A percentile compares a stretch with the other conserved stretches of the same genome.
These are phyloP conservation scores for Allomyces macrogynus DNA, from an alignment of 192 early-diverging fungal genomes.

Conservation along the genomic window DNA sequence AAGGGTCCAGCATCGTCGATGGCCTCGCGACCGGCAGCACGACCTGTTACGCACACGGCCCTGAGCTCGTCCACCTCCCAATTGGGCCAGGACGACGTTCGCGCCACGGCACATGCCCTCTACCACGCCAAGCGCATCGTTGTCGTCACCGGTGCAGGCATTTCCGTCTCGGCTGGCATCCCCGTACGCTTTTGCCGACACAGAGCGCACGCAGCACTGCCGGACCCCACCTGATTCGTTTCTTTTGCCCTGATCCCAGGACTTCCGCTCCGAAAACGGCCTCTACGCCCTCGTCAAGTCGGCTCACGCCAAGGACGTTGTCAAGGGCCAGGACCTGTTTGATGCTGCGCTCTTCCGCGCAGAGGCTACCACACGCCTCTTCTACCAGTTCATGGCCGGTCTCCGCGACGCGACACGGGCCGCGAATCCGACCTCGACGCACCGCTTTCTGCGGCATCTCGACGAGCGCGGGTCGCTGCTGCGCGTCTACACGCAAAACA, in stretches of 20 bases:
- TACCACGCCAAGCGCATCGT: conserved; percentile 22
- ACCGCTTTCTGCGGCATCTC: conserved; percentile 61
- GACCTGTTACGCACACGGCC: no score
- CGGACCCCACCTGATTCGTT: neutral
- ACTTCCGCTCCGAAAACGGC: conserved; percentile 63
- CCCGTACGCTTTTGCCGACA: conserved; percentile 26
- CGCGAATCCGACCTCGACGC: conserved; percentile 63
- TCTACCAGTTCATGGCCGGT: conserved; percentile 71
- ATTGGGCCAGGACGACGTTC: no score
- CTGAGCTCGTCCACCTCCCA: no score
- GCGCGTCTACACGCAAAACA: conserved; percentile 93
- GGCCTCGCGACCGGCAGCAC: no score
- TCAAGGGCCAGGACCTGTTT: conserved; percentile 65
- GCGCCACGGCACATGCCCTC: neutral
- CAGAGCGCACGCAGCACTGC: conserved; percentile 1
- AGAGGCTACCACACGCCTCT: conserved; percentile 34
- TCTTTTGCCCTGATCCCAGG: conserved; percentile 21
- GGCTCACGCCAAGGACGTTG: conserved; percentile 43
- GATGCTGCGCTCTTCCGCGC: conserved; percentile 62
- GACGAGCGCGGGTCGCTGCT: conserved; percentile 54
- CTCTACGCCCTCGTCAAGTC: conserved; percentile 69
- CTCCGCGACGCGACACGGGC: conserved; percentile 47
- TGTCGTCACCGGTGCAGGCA: conserved; percentile 73
- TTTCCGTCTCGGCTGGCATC: conserved; percentile 72
- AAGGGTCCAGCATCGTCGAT: no score